Base-by-base conservation (phyloP, 768 basidiomycete species). In the Tricholoma hemisulphureum region DNA sequence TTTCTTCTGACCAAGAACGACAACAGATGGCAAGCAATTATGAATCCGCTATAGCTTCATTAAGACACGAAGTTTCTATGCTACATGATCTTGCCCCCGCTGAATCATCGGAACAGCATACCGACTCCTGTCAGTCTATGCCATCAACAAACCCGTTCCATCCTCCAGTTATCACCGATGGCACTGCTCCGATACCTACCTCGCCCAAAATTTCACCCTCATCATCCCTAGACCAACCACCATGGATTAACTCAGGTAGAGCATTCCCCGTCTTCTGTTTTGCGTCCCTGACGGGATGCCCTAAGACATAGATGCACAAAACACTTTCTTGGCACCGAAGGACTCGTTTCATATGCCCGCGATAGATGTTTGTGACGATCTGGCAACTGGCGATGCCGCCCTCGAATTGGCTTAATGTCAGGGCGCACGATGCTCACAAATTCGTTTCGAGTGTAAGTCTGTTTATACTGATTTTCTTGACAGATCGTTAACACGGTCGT, bases 1-100 rank as follows among this genome's bases (percentile, higher is more conserved):
- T 52, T 23, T 11, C 53, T 16, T 56, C 57, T 10, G 53, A 60
- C 7, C 49, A 58, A 14, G 63, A 63, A 52, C 59, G 48, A 31
- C 37, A 51, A 7, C 52, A 57, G 9, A 34, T 65, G 23, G 23
- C 57, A 20, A 37, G 60, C 14, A 55, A 55, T 10, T 59, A 60
- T 39, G 59, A 65, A 35, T 20, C 49, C 29, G 51, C 60, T 18
- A 23, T 65, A 26, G 18, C 56, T 43, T 39, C 37, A 16, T 58
- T 50, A 26, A 54, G 49, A 21, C 57, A 50, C 11, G 53, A 65
- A 29, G 37, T 57, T 14, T 53, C 58, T n/a, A 26, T 52, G 54
- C 3, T 61, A 35, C 55, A 55, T 8, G 48, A 58, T 24, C 43
- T 52, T 43, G 48, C 37, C 14, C n/a, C 49, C 43, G 20, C 54